Evolutionary conservation across 1,284 basidiomycete genomes (phyloP).

Genomic region (Leccinum fallax): DNA sequence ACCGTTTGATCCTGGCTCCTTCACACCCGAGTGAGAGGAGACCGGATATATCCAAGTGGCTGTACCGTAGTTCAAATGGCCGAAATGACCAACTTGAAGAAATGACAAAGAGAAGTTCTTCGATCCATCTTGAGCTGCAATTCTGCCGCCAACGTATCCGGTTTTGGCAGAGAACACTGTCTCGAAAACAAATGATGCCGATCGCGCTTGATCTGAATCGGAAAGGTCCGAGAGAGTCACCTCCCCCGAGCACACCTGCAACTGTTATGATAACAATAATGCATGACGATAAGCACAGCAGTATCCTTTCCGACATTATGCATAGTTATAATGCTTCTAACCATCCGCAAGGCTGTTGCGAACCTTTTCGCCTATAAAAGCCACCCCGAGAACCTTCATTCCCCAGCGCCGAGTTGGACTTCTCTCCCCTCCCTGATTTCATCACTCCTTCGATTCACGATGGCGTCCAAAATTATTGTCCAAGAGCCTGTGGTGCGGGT

Average conservation of each 20-base stretch:
- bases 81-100: too few relatives aligned
- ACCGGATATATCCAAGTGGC: background rate
- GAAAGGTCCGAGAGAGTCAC: too few relatives aligned
- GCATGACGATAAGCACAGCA: background rate
- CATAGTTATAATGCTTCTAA: background rate
- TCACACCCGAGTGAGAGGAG: background rate
- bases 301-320: background rate
- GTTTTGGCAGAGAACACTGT: too few relatives aligned
- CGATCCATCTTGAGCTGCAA: too few relatives aligned
- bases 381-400: background rate
- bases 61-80: background rate
- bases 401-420: background rate
- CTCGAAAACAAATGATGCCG: too few relatives aligned
- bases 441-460: background rate
- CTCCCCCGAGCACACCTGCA: too few relatives aligned
- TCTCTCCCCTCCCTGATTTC: conserved; percentile 3
- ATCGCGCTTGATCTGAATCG: too few relatives aligned
- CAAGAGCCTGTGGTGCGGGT: conserved; percentile 15
- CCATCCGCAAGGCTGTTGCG: background rate
- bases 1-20: too few relatives aligned
- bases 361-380: conserved; percentile 28
- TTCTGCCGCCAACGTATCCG: too few relatives aligned
- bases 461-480: conserved; percentile 26
- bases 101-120: too few relatives aligned
- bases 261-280: background rate